Base-by-base conservation (phyloP, 257 asterid species). In the Solanum okadae region DNA sequence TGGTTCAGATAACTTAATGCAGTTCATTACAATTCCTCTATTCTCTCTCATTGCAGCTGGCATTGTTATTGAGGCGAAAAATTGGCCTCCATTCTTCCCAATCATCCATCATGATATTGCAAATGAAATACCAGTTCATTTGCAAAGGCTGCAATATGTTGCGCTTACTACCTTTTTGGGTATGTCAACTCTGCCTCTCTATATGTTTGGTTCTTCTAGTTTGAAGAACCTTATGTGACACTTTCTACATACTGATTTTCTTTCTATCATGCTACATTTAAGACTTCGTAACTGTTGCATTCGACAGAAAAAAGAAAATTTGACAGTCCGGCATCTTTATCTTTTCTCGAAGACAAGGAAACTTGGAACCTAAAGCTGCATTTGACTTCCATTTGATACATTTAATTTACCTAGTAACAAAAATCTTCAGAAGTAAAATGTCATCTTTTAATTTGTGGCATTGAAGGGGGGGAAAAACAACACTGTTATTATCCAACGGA, bases 31-130 rank as follows among this genome's bases (percentile, higher is more conserved):
- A 35, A 38, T 68, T 83, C 72, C 68, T 82, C 87, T 90, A 91
- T 89, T 85, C 37, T 49, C 90, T 73, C 92, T 89, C 65, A 85
- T 85, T 92, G 96, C 96, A 92, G 96, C 96, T 90, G 96, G 96
- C 40, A 93, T 93, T 90, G 96, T 93, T 88, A 88, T 94, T 85
- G 98, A 96, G 93, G 95, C 91, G 89, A 96, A 95, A 92, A 96
- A 96, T 70, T 96, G 99, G 99, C 99, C 99, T 88, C 97, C 99
- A 2, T 96, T 95, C 94, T 95, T 96, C 88, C 99, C 99, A 23
- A 94, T 96, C 46, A 96, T 96, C 87, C 99, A 96, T 90, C 98
- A 96, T 79, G 99, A 96, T 88, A 92, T 96, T 63, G 97, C 97
- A 11, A 96, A 94, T 92, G 99, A 96, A 87, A 96, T 95, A 88